Base-by-base conservation (phyloP, 371 early-diverging fungal genomes). In the Zychaea mexicana region DNA sequence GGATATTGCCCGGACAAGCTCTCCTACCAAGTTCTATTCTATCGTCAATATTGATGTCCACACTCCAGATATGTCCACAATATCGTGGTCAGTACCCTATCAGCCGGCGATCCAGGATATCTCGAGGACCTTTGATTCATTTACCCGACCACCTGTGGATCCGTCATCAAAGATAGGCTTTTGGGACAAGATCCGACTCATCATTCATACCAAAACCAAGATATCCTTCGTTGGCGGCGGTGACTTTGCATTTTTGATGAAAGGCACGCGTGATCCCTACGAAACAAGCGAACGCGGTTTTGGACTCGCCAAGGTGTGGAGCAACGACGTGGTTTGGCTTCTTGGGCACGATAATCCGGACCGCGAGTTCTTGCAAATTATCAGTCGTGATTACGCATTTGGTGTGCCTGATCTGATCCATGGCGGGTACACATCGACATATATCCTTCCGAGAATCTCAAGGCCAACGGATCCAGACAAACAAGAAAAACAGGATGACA, bases 131-230 rank as follows among this genome's bases (percentile, higher is more conserved):
- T 65, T 91, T 22, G 93, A 91, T 36, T 71, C 72, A 4, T 67
- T 93, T 46, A 88, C 91, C 8, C 77, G 82, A 9, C 84, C 89
- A 6, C 85, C 85, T 24, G 81, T 85, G 0, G 81, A 91, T 74
- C 91, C 90, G 3, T 86, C 87, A 26, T 79, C 82, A 7, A 86
- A 85, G 5, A 68, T 89, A 28, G 91, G 91, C 1, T 90, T 90
- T 74, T 93, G 93, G 93, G 93, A 93, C 66, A 91, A 91, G 64
- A 65, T 91, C 26, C 73, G 93, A 7, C 60, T 91, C 2, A 82
- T 91, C 46, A 68, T 90, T 30, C 93, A 93, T 66, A 86, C 90
- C 10, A 64, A 66, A 17, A 73, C 83, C 32, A 74, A 71, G 28
- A 72, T 90, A 5, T 67, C 74, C n/a, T 79, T 89, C 60, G 75